phyloP scores from a whole-genome alignment of 306 rosid species.

The Trifolium pratense region DNA sequence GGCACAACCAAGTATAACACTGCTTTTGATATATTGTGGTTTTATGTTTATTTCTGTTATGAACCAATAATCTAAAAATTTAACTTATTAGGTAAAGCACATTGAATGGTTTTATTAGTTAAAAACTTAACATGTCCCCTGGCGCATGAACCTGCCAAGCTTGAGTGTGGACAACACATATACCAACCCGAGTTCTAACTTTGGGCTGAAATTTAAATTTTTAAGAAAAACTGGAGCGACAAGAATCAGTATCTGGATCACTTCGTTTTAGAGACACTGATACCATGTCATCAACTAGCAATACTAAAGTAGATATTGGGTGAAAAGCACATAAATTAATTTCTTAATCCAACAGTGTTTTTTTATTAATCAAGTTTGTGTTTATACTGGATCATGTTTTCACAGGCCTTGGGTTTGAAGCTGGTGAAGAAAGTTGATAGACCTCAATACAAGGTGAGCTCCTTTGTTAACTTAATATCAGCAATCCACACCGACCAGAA shows the following conservation, averaged over 20 bases:
- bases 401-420: constrained; percentile 86
- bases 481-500: constrained; percentile 4
- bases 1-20: not conserved
- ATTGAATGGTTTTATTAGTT: not conserved
- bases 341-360: constrained; percentile 27
- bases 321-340: not conserved
- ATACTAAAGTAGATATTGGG: constrained; percentile 1
- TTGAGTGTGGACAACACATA: not conserved
- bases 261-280: not conserved
- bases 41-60: constrained; percentile 4
- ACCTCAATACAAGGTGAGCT: constrained; percentile 80
- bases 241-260: not conserved
- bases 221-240: not conserved
- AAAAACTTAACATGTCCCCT: not conserved
- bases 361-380: constrained; percentile 11
- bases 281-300: not conserved
- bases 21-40: constrained; percentile 20
- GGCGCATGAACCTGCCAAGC: not conserved
- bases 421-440: constrained; percentile 74
- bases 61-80: not conserved
- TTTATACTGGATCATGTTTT: constrained; percentile 39
- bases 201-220: not conserved
- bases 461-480: constrained; percentile 14
- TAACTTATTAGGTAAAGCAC: not conserved
- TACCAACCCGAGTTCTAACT: not conserved